phyloP scores from a whole-genome alignment of 1,139 yeast genomes.

The Geotrichum histeridarum region DNA sequence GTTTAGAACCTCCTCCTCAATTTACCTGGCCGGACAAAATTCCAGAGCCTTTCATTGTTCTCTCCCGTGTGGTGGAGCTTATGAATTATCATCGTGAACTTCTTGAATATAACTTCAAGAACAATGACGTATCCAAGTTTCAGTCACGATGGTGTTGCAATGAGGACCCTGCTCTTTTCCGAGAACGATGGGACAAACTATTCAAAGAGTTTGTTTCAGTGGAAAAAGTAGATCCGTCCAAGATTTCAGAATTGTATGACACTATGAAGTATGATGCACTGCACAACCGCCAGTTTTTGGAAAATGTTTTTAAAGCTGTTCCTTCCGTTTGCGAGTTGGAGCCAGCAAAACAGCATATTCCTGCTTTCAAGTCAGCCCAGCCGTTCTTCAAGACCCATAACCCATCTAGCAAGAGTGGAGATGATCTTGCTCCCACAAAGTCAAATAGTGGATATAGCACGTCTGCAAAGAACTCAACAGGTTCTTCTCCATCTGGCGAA shows the following conservation, averaged over 20 bases:
- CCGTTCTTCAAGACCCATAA: constrained; percentile 6
- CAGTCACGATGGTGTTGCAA: constrained; percentile 93
- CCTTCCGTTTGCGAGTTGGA: constrained; percentile 33
- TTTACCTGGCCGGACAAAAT: constrained; percentile 99
- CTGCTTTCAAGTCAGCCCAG: background rate
- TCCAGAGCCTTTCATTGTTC: constrained; percentile 94
- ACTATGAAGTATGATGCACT: constrained; percentile 97
- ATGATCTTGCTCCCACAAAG: background rate
- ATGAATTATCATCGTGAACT: constrained; percentile 87
- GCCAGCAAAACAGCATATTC: constrained; percentile 29
- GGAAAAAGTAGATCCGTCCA: constrained; percentile 95
- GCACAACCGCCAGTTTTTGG: constrained; percentile 85
- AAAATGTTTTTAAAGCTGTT: constrained; percentile 72
- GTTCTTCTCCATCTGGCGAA: background rate
- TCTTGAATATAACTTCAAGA: constrained; percentile 73
- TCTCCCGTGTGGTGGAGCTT: constrained; percentile 86
- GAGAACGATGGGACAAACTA: constrained; percentile 94
- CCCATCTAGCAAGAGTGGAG: background rate
- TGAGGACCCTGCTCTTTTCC: constrained; percentile 83
- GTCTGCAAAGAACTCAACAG: background rate
- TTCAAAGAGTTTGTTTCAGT: constrained; percentile 87
- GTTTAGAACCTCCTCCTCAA: constrained; percentile 97
- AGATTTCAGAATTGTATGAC: constrained; percentile 90
- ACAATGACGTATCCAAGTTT: constrained; percentile 59
- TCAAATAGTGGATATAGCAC: background rate